Evolutionary conservation across 768 basidiomycete genomes (phyloP).

Genomic region (Phlegmacium glaucopus): DNA sequence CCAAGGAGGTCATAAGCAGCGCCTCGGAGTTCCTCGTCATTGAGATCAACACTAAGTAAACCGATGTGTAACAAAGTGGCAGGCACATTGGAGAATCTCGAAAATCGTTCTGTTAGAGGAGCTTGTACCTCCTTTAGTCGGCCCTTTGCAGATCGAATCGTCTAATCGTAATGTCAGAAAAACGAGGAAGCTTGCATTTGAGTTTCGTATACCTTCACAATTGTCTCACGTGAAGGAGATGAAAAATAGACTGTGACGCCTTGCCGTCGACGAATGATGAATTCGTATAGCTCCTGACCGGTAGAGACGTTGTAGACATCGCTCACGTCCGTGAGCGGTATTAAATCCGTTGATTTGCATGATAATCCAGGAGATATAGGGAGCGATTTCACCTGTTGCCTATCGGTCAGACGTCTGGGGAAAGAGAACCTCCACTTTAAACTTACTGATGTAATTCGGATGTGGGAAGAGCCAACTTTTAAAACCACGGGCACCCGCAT

Average conservation of each 20-base stretch:
- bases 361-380: conserved; percentile 64
- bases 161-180: conserved; percentile 33
- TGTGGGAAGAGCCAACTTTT: conserved; percentile 61
- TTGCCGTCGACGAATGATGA: conserved; percentile 75
- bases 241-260: conserved; percentile 75
- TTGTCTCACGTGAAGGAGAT: conserved; percentile 61
- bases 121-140: conserved; percentile 55
- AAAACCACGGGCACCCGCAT: conserved; percentile 71
- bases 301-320: conserved; percentile 83
- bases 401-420: not conserved
- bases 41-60: conserved; percentile 70
- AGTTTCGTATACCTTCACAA: conserved; percentile 58
- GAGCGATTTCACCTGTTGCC: conserved; percentile 59
- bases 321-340: conserved; percentile 76
- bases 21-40: conserved; percentile 73
- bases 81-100: conserved; percentile 80
- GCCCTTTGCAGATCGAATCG: conserved; percentile 74
- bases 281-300: conserved; percentile 70
- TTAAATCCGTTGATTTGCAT: conserved; percentile 80
- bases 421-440: not conserved
- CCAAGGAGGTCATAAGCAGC: conserved; percentile 80
- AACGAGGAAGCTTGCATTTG: not conserved
- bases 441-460: conserved; percentile 74
- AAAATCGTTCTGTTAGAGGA: conserved; percentile 59
- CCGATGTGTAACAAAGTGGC: conserved; percentile 86